Base-by-base conservation (phyloP, 2,329 filamentous ascomycete genomes). In the Cladophialophora chaetospira region DNA sequence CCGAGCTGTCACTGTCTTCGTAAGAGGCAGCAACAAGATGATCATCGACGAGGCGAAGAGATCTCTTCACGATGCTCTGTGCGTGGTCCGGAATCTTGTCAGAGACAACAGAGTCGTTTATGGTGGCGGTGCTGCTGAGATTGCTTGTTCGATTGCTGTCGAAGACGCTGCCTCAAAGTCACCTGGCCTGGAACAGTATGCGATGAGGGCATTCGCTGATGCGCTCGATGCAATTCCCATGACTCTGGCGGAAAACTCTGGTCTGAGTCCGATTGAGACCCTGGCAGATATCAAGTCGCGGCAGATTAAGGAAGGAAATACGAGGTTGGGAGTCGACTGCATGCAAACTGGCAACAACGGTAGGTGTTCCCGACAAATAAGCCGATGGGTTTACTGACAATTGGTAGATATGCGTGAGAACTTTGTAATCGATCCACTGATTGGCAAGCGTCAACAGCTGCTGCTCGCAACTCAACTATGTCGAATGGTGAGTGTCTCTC, bases 11-110 rank as follows among this genome's bases (percentile, higher is more conserved):
- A 99, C 94, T 2, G 86, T 96, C 53, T 99, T 99, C 74, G 89
- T 99, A 59, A 84, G 94, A 69, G 94, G 94, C 69, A 96, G 91
- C 81, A 99, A 99, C 84, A 99, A 97, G 82, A 99, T 99, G 94
- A 96, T 99, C 73, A 97, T 99, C 72, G 95, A 99, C 71, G 95
- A 99, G 77, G 95, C 95, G 53, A 97, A 97, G 80, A 87, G 95
- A 68, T 97, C 94, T 46, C 82, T 99, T 57, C 95, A 99, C 73
- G 94, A 99, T 75, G 94, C 94, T 57, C 86, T 99, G 48, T 99
- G 95, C 71, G 94, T 99, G 46, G 94, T 99, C 50, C 88, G 95
- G 68, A 99, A 99, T 77, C 81, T 99, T 43, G 94, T 99, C 48
- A 86, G 84, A 61, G 95, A 99, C 76, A 97, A 96, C 80, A 88